Base-by-base conservation (phyloP, 306 rosid genomes). In the Pyrus communis region DNA sequence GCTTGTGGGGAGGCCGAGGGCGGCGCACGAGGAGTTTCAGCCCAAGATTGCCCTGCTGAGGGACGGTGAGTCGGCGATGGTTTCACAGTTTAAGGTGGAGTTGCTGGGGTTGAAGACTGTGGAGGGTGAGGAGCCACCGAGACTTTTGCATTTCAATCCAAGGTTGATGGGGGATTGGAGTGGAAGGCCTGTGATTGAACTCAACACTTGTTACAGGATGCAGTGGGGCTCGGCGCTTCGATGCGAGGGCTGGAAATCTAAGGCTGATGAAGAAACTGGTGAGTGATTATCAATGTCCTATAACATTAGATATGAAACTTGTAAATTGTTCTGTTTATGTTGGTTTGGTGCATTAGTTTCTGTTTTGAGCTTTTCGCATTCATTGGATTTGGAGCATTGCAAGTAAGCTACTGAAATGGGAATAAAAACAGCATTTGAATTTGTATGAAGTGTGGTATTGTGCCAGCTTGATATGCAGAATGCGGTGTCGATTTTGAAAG, bases 101-200 rank as follows among this genome's bases (percentile, higher is more conserved):
- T 82, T 95, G 90, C 89, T 83, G 85, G 99, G 99, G 45, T 85
- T 95, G 91, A 84, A 85, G 78, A 71, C 92, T 2, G 93, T 87
- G 62, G 99, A 95, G 33, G 96, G 93, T 7, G 99, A 95, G 78
- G 99, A 90, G 17, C 99, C 99, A 21, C 99, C 99, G 0, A 83
- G 87, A 86, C 83, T 95, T 67, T 64, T 95, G 86, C 99, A 95
- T 81, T 89, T 95, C 43, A 95, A 95, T 78, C 99, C 99, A 23
- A 84, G 99, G 74, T 81, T 92, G 87, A 85, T 43, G 42, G 99
- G 99, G 31, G 99, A 95, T 85, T 95, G 99, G 99, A 89, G 97
- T 69, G 91, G 89, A 19, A 92, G 70, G 69, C 97, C 97, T 3
- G 97, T 95, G 25, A 85, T 95, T 79, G 99, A 95, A 86, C 85